Base-by-base conservation (phyloP, 2,329 filamentous ascomycete genomes). In the Monosporascus sp. region DNA sequence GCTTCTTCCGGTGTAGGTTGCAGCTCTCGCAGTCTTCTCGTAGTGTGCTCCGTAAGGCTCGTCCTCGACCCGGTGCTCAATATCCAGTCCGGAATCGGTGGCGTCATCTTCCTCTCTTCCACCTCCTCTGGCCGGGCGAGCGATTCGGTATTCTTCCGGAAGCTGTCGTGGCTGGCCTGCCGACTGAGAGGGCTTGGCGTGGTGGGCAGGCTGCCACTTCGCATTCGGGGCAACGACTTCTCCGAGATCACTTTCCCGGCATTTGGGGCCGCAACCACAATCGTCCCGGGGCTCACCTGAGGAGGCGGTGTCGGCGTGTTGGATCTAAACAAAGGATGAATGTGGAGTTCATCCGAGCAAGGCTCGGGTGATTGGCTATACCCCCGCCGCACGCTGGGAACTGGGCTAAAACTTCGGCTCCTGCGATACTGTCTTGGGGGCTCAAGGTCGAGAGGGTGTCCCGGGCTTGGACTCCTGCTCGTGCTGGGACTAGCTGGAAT, bases 321-420 rank as follows among this genome's bases (percentile, higher is more conserved):
- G 6, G 85, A 85, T 55, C 88, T 79, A 73, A 92, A 91, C 3
- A 92, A 77, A 8, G 88, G 88, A 67, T 92, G 88, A 46, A 91
- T 91, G 64, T 91, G 83, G 3, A 84, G 77, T 66, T 91, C 86
- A 62, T 77, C 78, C 49, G 64, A 73, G 3, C 61, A 70, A 3
- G 60, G 52, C 28, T 72, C 67, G 49, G 70, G 69, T 17, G 68
- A 73, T 58, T 72, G 63, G 46, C 56, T 64, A 56, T 58, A 68
- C 63, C 59, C 68, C 55, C 73, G 68, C 20, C 68, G 67, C 7
- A 64, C 62, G 35, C 63, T 64, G 11, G 69, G 70, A 62, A 63
- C 56, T 5, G 79, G 76, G 60, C 78, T 82, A 64, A 74, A 78
- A 63, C 79, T 83, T 54, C 79, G 74, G 55, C 77, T 79, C 47